Evolutionary conservation across 2,329 filamentous ascomycete genomes (phyloP), one percentile per base, ranked within the genome.

Genomic region (Trichoderma sp.): DNA sequence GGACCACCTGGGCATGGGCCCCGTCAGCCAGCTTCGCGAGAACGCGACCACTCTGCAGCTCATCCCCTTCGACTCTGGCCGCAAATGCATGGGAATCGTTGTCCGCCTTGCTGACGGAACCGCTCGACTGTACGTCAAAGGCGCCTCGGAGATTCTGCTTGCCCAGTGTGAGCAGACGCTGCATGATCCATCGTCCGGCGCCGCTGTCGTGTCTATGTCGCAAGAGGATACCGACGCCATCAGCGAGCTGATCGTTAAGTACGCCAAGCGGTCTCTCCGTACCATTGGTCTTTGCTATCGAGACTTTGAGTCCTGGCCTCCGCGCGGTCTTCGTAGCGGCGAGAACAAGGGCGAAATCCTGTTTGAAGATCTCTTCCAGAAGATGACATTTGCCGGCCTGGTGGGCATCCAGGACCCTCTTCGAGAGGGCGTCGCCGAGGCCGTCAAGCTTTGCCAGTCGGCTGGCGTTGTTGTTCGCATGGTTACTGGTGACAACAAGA

Each of bases 241-340:
- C 68, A 84, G 85, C 69, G 79, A 82, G 24, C 81, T 92, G 55
- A 96, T 96, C 70, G 86, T 88, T 68, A 85, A 83, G 54, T 97
- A 96, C 74, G 93, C 93, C 10, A 87, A 85, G 28, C 85, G 89
- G 19, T 96, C 92, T 7, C 82, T 97, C 39, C 87, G 93, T 68
- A 96, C 93, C 1, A 96, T 97, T 70, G 91, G 89, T 50, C 84
- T 96, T 68, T 82, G 92, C 61, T 96, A 92, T 77, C 89, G 88
- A 64, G 93, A 97, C 71, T 96, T 95, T 69, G 85, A 91, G 26
- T 84, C 85, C 61, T 97, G 93, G 93, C 93, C 93, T 39, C 92
- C 92, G 5, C 84, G 81, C 67, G 83, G 84, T 55, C 85, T 83
- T 17, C 85, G 80, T 56, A 81, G 79, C 5, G 75, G 76, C n/a